A percentile compares a stretch with the other conserved stretches of the same genome.
These are phyloP conservation scores for Alternaria arborescens DNA, from an alignment of 2,329 filamentous ascomycete species.

Conservation along the genomic window DNA sequence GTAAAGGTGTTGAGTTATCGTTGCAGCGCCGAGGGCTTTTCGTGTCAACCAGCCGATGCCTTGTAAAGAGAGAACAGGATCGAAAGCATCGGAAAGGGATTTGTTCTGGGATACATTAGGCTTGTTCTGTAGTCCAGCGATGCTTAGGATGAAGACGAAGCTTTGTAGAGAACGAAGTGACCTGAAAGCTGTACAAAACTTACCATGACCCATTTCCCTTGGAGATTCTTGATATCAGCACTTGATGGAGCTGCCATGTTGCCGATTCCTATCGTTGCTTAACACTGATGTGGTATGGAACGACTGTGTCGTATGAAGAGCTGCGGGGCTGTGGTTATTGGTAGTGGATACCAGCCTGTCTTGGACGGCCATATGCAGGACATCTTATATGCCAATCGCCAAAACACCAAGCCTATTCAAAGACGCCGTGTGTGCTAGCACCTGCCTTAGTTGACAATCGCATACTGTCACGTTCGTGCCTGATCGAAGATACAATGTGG, in stretches of 20 bases:
- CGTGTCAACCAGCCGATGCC: conserved; percentile 70
- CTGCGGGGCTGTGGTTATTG: conserved; percentile 8
- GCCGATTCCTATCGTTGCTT: neutral
- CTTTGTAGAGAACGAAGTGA: neutral
- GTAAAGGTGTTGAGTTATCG: conserved; percentile 70
- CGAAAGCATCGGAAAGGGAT: conserved; percentile 72
- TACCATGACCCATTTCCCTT: conserved; percentile 53
- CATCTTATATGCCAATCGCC: conserved; percentile 24
- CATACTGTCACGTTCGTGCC: conserved; percentile 19
- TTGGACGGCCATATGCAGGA: neutral
- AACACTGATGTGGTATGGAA: neutral
- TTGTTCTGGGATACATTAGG: conserved; percentile 69
- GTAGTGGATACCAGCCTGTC: neutral
- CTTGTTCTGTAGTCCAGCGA: neutral
- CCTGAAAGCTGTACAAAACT: neutral
- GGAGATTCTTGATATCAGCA: conserved; percentile 46
- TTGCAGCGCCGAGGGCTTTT: conserved; percentile 74
- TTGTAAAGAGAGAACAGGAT: conserved; percentile 72
- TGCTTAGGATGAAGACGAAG: neutral
- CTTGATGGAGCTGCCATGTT: conserved; percentile 51
- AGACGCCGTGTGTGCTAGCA: conserved; percentile 19
- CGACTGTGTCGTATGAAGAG: conserved; percentile 4
- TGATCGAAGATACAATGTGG: conserved; percentile 12
- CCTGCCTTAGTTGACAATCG: conserved; percentile 25
- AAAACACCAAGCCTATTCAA: conserved; percentile 16